Base-by-base conservation (phyloP, 352 stramenopile genomes). In the Globisporangium okanoganense region DNA sequence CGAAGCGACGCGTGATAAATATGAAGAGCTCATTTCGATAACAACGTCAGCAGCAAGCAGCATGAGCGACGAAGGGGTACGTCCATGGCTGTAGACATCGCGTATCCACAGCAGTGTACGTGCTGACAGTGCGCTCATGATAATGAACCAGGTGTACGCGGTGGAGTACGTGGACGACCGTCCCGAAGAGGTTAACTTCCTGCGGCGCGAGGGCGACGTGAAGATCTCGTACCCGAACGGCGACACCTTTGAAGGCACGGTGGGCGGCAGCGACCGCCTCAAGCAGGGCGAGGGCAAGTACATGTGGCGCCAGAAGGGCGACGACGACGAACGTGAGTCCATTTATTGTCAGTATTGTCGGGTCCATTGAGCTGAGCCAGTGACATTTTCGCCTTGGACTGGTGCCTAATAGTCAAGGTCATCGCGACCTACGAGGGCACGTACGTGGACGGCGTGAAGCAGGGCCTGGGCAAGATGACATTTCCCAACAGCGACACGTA, bases 401-500 rank as follows among this genome's bases (percentile, higher is more conserved):
- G n/a, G n/a, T n/a, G n/a, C n/a, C n/a, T n/a, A n/a, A n/a, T 56
- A 90, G 81, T 86, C 47, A 88, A 88, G 35, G 65, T 88, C 18
- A n/a, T 88, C 31, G 79, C 79, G 47, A 82, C 79, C 22, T 97
- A 92, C 65, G 87, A 97, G 62, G 92, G 92, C 49, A 72, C 73
- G 14, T 98, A 98, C 64, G 76, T 85, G 35, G 77, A 94, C 58
- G 89, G 92, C 33, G 76, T 73, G 66, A 94, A 93, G 71, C 73
- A 85, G 18, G 92, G 91, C 36, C 65, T 93, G 3, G 92, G 92
- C n/a, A 95, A 95, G 65, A 97, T 98, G 87, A 86, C 75, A 6
- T 97, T 96, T 58, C 85, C 88, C 2, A 96, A 95, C 53, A 91
- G 88, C 29, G 89, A 97, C 57, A 75, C 75, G 48, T 98, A 96